Conservation (phyloP, 2,329 filamentous ascomycete genomes). For the Hypocreales sp. region DNA sequence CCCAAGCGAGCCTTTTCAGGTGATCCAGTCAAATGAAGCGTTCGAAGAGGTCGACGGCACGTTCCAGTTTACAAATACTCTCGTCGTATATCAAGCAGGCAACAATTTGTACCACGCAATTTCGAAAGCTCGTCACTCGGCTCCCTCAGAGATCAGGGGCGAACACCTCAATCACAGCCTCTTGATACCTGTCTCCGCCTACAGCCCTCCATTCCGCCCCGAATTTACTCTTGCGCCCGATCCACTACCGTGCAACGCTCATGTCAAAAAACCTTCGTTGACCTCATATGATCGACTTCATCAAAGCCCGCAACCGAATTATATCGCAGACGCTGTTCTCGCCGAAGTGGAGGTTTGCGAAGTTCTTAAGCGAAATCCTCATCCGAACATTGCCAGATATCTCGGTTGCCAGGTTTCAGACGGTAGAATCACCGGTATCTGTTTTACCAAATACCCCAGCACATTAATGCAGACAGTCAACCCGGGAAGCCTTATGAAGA, state of each 20-base stretch:
- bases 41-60: conserved; percentile 2
- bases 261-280: conserved; percentile 2
- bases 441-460: conserved; percentile 4
- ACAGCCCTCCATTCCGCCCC: background rate
- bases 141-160: background rate
- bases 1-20: background rate
- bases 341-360: conserved; percentile 5
- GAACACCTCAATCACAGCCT: background rate
- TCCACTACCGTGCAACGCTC: conserved; percentile 1
- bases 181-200: conserved; percentile 2
- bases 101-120: conserved; percentile 3
- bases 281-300: conserved; percentile 1
- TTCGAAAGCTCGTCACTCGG: conserved; percentile 1
- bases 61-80: conserved; percentile 1
- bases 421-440: conserved; percentile 5
- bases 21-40: conserved; percentile 1
- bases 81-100: conserved; percentile 1
- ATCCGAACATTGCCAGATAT: conserved; percentile 7
- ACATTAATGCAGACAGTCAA: conserved; percentile 3
- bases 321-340: conserved; percentile 3
- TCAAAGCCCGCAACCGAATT: conserved; percentile 1
- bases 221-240: conserved; percentile 1
- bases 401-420: conserved; percentile 5
- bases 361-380: conserved; percentile 5
- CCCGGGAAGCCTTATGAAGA: conserved; percentile 1